These are phyloP conservation scores for Nannizzia gypsea DNA, from an alignment of 2,329 filamentous ascomycete species.

Conservation along the genomic window DNA sequence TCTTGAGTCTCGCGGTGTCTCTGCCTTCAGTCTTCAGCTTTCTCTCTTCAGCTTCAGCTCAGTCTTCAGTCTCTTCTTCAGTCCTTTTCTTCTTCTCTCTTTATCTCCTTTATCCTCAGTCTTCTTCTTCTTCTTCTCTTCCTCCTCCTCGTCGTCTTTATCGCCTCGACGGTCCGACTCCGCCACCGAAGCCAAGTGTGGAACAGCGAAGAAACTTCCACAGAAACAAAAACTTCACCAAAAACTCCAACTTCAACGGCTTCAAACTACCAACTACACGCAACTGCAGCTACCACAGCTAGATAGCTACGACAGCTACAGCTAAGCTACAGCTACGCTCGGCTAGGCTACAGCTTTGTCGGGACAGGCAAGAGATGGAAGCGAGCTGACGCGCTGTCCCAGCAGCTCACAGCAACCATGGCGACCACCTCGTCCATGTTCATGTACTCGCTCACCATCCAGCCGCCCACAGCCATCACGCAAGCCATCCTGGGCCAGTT, in stretches of 20 bases:
- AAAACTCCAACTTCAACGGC: neutral
- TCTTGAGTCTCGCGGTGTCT: too few species aligned
- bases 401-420: constrained; percentile 46
- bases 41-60: too few species aligned
- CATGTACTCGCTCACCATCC: constrained; percentile 92
- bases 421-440: constrained; percentile 98
- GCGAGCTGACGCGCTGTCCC: neutral
- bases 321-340: too few species aligned
- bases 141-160: neutral
- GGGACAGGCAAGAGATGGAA: neutral
- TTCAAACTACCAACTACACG: neutral
- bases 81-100: neutral
- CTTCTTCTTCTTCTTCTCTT: neutral
- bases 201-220: constrained; percentile 12
- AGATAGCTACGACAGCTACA: neutral
- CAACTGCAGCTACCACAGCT: neutral
- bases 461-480: constrained; percentile 77
- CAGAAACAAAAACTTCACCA: neutral
- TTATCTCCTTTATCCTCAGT: neutral
- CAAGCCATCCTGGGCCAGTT: constrained; percentile 93
- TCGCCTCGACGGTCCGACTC: neutral
- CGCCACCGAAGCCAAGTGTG: constrained; percentile 9
- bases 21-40: too few species aligned
- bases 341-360: neutral
- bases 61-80: neutral